Percentiles rank a stretch among this genome's conserved stretches.
Conservation (phyloP, 306 rosid genomes). For the Macrotyloma uniflorum region DNA sequence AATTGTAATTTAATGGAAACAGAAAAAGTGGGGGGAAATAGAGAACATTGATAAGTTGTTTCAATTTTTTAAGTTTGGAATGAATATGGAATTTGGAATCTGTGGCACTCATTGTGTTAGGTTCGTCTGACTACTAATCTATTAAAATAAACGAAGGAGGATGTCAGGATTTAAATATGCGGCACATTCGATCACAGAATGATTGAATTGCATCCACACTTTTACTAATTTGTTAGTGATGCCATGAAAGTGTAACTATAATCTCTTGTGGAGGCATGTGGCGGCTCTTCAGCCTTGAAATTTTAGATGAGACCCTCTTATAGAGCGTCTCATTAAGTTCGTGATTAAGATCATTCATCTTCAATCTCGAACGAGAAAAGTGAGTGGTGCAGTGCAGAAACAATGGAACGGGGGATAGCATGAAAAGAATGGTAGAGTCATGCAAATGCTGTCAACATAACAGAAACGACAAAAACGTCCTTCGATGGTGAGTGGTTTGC, state of each 20-base stretch:
- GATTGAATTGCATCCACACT: neutral
- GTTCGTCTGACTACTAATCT: neutral
- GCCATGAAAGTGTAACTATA: neutral
- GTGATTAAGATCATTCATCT: too few relatives aligned
- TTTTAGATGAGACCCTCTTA: too few relatives aligned
- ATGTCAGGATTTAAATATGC: neutral
- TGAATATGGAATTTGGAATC: constrained; percentile 43
- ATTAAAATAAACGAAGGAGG: neutral
- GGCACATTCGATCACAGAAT: neutral
- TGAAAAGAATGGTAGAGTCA: too few relatives aligned
- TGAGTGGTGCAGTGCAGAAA: too few relatives aligned
- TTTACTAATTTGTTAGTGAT: neutral
- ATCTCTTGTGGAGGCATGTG: too few relatives aligned
- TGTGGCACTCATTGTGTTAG: neutral
- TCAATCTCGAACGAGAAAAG: too few relatives aligned
- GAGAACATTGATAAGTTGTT: constrained; percentile 41
- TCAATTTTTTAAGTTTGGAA: constrained; percentile 38
- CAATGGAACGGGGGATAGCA: too few relatives aligned
- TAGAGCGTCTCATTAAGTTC: too few relatives aligned
- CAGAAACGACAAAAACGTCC: too few relatives aligned
- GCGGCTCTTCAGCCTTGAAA: too few relatives aligned
- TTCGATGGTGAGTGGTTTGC: too few relatives aligned
- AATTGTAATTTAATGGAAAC: constrained; percentile 69
- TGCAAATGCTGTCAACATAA: too few relatives aligned
- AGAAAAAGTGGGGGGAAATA: constrained; percentile 33